Conservation (phyloP, 2,329 filamentous ascomycete species). For the Drechslerella coelobrocha region DNA sequence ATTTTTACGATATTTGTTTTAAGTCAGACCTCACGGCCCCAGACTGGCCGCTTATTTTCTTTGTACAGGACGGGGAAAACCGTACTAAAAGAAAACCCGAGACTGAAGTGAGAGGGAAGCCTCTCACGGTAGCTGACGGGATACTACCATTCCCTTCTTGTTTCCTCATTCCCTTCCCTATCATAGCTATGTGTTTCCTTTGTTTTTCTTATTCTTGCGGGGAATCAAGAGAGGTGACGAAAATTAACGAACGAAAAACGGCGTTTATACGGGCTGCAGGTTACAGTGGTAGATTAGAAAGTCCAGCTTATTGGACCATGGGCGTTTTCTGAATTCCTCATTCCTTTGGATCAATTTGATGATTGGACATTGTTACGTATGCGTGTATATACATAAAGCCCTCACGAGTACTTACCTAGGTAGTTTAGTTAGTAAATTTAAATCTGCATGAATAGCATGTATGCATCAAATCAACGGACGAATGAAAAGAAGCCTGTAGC, state of each 20-base stretch:
- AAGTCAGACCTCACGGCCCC: too few relatives aligned
- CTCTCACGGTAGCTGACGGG: too few relatives aligned
- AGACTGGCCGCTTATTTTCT: too few relatives aligned
- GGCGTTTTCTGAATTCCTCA: conserved; percentile 3
- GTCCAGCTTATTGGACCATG: conserved; percentile 3
- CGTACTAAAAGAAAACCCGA: too few relatives aligned
- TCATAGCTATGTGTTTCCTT: conserved; percentile 1
- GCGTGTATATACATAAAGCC: background rate
- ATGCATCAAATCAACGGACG: too few relatives aligned
- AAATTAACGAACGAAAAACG: conserved; percentile 1
- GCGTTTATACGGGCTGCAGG: conserved; percentile 18
- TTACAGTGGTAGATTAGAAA: conserved; percentile 14
- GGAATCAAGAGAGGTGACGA: background rate
- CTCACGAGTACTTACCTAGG: background rate
- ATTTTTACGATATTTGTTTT: too few relatives aligned
- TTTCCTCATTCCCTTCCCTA: conserved; percentile 2
- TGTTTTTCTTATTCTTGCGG: background rate
- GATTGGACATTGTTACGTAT: background rate
- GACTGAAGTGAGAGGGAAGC: too few relatives aligned
- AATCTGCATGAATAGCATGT: conserved; percentile 1
- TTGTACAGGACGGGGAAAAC: too few relatives aligned
- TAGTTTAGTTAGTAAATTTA: background rate
- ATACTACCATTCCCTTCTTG: conserved; percentile 7
- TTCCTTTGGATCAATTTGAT: background rate
- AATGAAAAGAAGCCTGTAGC: too few relatives aligned